A percentile compares a stretch with the other conserved stretches of the same genome.
These are phyloP conservation scores for Crithidia mellificae DNA, from an alignment of 208 protist species.

Conservation along the genomic window DNA sequence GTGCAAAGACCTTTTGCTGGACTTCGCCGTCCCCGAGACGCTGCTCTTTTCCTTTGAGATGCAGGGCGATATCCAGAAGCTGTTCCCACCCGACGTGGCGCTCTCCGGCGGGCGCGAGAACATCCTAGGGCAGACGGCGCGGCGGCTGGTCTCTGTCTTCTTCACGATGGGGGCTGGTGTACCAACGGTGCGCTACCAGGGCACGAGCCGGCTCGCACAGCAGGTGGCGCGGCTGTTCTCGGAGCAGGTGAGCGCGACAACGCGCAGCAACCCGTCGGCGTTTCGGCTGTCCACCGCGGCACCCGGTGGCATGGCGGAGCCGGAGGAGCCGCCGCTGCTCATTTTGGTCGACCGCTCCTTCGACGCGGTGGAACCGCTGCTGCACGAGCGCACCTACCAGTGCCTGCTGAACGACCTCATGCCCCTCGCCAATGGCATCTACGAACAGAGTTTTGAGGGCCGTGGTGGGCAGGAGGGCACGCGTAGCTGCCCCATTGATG, in stretches of 20 bases:
- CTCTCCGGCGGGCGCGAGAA: slow-evolving; percentile 40
- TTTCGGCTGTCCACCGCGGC: slow-evolving; percentile 36
- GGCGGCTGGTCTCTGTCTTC: slow-evolving; percentile 62
- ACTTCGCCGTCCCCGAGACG: slow-evolving; percentile 65
- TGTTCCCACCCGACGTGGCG: slow-evolving; percentile 45
- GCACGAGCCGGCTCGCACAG: slow-evolving; percentile 47
- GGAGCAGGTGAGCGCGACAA: slow-evolving; percentile 34
- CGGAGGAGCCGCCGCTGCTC: slow-evolving; percentile 52
- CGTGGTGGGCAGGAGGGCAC: slow-evolving; percentile 39
- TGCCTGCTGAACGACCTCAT: slow-evolving; percentile 79
- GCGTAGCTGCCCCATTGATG: slow-evolving; percentile 57
- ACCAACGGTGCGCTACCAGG: slow-evolving; percentile 71
- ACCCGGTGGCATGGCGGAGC: slow-evolving; percentile 1
- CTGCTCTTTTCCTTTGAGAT: slow-evolving; percentile 75
- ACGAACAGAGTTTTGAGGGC: slow-evolving; percentile 59
- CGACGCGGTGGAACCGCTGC: slow-evolving; percentile 67
- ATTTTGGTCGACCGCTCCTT: slow-evolving; percentile 85
- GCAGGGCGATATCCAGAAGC: slow-evolving; percentile 46
- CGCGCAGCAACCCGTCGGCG: slow-evolving; percentile 35
- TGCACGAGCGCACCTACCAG: slow-evolving; percentile 89
- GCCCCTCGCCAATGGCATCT: slow-evolving; percentile 58
- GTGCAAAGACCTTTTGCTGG: slow-evolving; percentile 71
- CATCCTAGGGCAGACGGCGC: slow-evolving; percentile 49
- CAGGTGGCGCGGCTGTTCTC: slow-evolving; percentile 47
- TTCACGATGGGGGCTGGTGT: slow-evolving; percentile 57